Base-by-base conservation (phyloP, 495 filamentous ascomycete genomes). In the Trichoderma virens region DNA sequence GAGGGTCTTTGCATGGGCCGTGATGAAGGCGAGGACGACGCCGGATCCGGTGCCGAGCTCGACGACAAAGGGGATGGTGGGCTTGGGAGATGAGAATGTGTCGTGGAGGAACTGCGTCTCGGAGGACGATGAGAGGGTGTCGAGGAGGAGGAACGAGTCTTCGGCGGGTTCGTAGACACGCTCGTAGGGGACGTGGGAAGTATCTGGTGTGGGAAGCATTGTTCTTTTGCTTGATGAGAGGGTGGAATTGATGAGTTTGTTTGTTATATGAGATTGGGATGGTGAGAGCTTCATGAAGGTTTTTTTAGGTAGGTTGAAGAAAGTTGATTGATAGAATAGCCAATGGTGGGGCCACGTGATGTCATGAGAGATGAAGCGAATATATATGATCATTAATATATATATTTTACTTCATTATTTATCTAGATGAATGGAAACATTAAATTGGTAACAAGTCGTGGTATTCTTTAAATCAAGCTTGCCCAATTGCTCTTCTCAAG, bases 71-170 rank as follows among this genome's bases (percentile, higher is more conserved):
- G 90, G 88, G n/a, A 80, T 60, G 4, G 79, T 45, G 13, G 62
- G 27, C 30, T 64, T 67, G 18, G 43, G n/a, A 56, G 51, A 30
- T 62, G 61, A 41, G 79, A 97, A 92, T 54, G 84, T 84, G 11
- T 75, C 41, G 30, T 76, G 76, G 35, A 97, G 86, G 73, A 93
- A 98, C 38, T 79, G 65, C 5, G 83, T 88, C 75, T 96, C 90
- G 14, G 82, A 71, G 11, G 76, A 45, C 4, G 87, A 87, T n/a
- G 92, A 91, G 31, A 98, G 80, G 0, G 92, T 94, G 78, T 98
- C 94, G 30, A 98, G 83, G 38, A 98, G 81, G n/a, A 98, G 85
- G 72, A 88, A 98, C 20, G 91, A 95, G 75, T 98, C 94, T 76
- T 97, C 94, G 13, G 93, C 87, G 47, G 94, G 94, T 71, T 96